A percentile compares a stretch with the other conserved stretches of the same genome.
Conservation (phyloP, 805 yeast genomes). For the Wickerhamomyces rabaulensis region DNA sequence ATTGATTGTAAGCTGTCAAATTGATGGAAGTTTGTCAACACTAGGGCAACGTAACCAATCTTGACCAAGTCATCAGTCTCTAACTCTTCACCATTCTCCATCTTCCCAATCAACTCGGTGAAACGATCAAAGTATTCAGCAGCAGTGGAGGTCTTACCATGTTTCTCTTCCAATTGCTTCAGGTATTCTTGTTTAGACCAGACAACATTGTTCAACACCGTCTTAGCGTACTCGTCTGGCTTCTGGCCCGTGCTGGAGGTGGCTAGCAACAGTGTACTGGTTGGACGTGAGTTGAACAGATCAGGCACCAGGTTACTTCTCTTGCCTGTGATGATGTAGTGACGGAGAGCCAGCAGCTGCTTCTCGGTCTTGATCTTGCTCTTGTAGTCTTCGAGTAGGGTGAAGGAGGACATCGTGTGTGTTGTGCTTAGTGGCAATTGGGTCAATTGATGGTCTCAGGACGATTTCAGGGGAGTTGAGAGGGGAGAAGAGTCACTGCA, state of each 20-base stretch:
- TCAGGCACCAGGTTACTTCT: neutral
- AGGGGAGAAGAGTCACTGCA: too few relatives aligned
- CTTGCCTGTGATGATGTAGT: neutral
- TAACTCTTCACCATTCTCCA: neutral
- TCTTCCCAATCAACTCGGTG: neutral
- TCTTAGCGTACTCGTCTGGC: neutral
- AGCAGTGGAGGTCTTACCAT: neutral
- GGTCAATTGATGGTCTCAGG: too few relatives aligned
- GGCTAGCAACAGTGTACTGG: neutral
- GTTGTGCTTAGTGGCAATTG: too few relatives aligned
- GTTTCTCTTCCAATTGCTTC: neutral
- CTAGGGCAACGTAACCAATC: neutral
- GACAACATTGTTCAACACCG: neutral
- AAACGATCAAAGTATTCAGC: neutral
- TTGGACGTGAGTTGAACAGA: neutral
- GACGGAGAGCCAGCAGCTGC: neutral
- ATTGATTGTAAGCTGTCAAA: neutral
- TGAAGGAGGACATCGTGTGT: too few relatives aligned
- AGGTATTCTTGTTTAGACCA: neutral
- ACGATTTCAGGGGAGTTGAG: too few relatives aligned
- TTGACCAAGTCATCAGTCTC: neutral
- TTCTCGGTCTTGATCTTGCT: neutral
- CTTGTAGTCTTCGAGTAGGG: neutral
- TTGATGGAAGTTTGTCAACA: neutral
- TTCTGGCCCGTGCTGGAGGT: neutral